These are phyloP conservation scores for Teratosphaeria gauchensis DNA, from an alignment of 2,329 filamentous ascomycete genomes.

Conservation along the genomic window DNA sequence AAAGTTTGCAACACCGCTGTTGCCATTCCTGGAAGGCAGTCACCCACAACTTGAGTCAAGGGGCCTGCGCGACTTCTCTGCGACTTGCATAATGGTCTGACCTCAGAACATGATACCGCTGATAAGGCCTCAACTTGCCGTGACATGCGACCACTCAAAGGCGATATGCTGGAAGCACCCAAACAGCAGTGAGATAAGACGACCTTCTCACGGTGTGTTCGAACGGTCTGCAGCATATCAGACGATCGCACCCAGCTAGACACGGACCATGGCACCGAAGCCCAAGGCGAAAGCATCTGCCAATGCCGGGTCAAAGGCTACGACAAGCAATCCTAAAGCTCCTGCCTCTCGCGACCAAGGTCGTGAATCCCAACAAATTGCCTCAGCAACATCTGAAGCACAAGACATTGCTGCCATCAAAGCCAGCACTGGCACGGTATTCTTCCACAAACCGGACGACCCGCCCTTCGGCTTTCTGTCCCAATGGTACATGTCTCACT, in stretches of 20 bases:
- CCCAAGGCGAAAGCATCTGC: not conserved
- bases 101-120: too few species aligned
- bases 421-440: not conserved
- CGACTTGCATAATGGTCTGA: too few species aligned
- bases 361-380: not conserved
- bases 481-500: conserved; percentile 10
- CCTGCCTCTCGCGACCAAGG: not conserved
- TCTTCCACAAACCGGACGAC: conserved; percentile 7
- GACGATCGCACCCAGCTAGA: not conserved
- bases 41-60: not conserved
- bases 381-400: not conserved
- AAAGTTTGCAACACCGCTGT: not conserved
- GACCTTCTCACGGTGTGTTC: too few species aligned
- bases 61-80: too few species aligned
- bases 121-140: too few species aligned
- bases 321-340: not conserved
- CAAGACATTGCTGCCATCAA: not conserved
- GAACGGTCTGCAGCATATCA: not conserved
- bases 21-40: not conserved
- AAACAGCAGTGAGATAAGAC: too few species aligned
- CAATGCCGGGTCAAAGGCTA: not conserved
- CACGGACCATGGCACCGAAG: not conserved
- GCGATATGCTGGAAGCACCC: not conserved
- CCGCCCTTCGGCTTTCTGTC: conserved; percentile 10
- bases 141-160: too few species aligned